A percentile compares a stretch with the other conserved stretches of the same genome.
These are phyloP conservation scores for Trifolium repens DNA, from an alignment of 306 rosid species.

Conservation along the genomic window DNA sequence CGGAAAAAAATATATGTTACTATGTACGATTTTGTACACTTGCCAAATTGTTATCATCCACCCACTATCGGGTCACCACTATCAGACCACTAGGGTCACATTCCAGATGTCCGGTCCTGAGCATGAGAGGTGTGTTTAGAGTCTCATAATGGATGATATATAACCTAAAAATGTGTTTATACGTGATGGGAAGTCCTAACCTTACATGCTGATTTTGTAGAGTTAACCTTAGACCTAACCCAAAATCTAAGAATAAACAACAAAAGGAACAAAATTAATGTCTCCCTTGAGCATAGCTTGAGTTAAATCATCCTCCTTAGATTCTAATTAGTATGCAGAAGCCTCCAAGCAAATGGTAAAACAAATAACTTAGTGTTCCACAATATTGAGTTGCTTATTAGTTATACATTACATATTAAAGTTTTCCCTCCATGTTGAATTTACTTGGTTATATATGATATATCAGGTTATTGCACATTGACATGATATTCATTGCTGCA, in stretches of 20 bases:
- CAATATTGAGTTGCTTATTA: conserved; percentile 8
- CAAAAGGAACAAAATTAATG: neutral
- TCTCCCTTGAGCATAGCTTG: conserved; percentile 10
- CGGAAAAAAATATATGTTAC: too few relatives aligned
- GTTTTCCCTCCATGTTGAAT: conserved; percentile 20
- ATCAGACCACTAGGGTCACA: too few relatives aligned
- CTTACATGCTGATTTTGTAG: neutral
- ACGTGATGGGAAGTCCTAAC: too few relatives aligned
- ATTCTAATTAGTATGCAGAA: conserved; percentile 29
- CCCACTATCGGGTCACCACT: neutral
- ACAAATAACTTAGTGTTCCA: neutral
- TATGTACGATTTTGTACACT: neutral
- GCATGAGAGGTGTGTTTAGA: too few relatives aligned
- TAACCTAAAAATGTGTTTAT: too few relatives aligned
- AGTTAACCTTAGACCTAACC: neutral
- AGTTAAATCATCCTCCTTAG: neutral
- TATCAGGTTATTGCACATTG: conserved; percentile 29
- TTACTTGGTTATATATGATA: conserved; percentile 3
- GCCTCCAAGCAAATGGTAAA: conserved; percentile 30
- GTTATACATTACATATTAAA: neutral
- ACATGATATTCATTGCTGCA: conserved; percentile 17
- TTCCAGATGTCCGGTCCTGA: too few relatives aligned
- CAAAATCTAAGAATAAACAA: conserved; percentile 22
- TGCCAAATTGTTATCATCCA: neutral
- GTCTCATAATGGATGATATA: too few relatives aligned